A percentile compares a stretch with the other conserved stretches of the same genome.
Evolutionary conservation across 2,329 filamentous ascomycete genomes (phyloP).

Genomic region (Cladosporium sp.): DNA sequence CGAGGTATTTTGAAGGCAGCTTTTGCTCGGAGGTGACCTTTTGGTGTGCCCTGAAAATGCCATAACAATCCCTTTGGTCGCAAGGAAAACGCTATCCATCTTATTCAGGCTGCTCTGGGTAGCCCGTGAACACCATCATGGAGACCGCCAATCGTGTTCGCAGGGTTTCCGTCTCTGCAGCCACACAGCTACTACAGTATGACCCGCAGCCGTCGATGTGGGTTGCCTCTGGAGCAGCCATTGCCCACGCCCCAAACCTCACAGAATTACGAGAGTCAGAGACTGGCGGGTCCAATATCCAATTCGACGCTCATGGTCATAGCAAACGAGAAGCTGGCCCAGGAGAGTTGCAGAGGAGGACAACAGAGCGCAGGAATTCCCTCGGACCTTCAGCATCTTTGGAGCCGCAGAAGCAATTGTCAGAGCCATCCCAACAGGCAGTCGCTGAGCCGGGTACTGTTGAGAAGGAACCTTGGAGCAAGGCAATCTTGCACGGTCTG

Average conservation of each 20-base stretch:
- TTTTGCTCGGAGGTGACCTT: too few relatives aligned
- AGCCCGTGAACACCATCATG: not conserved
- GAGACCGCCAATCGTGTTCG: conserved; percentile 3
- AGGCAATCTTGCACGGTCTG: conserved; percentile 54
- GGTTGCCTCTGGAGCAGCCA: conserved; percentile 35
- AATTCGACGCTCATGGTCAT: conserved; percentile 25
- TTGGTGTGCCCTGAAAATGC: too few relatives aligned
- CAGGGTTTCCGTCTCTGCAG: conserved; percentile 6
- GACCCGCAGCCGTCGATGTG: conserved; percentile 38
- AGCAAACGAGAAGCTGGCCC: conserved; percentile 8
- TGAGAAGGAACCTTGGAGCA: conserved; percentile 48
- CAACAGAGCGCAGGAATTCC: not conserved
- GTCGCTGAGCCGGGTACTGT: conserved; percentile 22
- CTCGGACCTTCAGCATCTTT: not conserved
- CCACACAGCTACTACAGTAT: conserved; percentile 30
- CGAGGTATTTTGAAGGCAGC: too few relatives aligned
- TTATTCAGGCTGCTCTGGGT: too few relatives aligned
- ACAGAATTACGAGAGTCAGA: conserved; percentile 31
- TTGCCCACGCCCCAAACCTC: conserved; percentile 35
- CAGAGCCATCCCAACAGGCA: not conserved
- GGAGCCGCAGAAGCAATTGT: not conserved
- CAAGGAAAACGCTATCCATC: too few relatives aligned
- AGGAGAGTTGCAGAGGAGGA: conserved; percentile 5
- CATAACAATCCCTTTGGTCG: too few relatives aligned
- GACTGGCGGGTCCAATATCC: conserved; percentile 28